Evolutionary conservation across 176 grass and related monocot genomes (phyloP), one percentile per base, ranked within the genome.

Genomic region (Thalia dealbata): DNA sequence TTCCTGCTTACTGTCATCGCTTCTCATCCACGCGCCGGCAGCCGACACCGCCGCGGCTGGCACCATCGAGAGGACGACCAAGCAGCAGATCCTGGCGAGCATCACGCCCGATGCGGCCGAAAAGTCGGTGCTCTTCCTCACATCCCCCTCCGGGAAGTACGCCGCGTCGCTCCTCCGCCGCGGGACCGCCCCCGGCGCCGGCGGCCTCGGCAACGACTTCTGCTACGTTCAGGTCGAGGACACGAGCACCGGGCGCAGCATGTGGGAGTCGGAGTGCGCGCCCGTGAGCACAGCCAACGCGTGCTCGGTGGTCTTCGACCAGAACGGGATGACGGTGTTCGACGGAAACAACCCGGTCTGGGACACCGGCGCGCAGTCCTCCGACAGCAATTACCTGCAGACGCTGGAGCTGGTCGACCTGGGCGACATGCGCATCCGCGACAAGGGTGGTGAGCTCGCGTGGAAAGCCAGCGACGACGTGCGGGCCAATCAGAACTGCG

Each of bases 401-500:
- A 90, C 71, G 69, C 59, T 96, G 14, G 92, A 96, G 82, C 70
- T 96, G 28, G 84, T 96, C 41, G 92, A 96, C 75, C 86, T 90
- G 58, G 89, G 92, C 1, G 92, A 96, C 80, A 92, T 92, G 89
- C 80, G 89, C 75, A 82, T 96, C 78, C 89, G 87, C 14, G 89
- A 96, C 82, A 89, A 92, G 82, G 78, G 87, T 50, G 89, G 86
- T 9, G 89, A 96, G 77, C 80, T 96, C 16, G 82, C 92, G 1
- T 96, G 92, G 92, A 86, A 91, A 11, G 89, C 92, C 28, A 92
- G 86, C 70, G 86, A 96, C 28, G 55, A 87, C 46, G 82, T 75
- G 13, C 82, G 80, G 6, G 82, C 86, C 29, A 83, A 88, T 22
- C 86, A 91, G 80, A 76, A 38, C 5, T 96, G 92, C 51, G 92